A percentile compares a stretch with the other conserved stretches of the same genome.
Conservation (phyloP, 768 basidiomycete species). For the Mycena vulgaris region DNA sequence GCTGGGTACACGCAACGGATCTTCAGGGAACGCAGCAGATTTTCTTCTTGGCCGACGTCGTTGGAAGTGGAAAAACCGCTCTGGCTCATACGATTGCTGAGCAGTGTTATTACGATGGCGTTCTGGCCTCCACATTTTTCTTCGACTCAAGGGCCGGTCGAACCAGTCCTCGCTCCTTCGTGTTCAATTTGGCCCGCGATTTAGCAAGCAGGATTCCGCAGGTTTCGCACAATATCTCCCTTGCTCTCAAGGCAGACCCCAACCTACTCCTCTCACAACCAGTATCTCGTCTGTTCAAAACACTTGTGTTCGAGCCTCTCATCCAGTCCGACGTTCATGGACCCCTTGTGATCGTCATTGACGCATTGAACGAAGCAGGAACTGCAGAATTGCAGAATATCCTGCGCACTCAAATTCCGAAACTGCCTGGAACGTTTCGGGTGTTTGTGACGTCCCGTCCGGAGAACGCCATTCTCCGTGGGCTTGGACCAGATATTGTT, state of each 20-base stretch:
- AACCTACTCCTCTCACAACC: neutral
- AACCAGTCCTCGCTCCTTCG: constrained; percentile 27
- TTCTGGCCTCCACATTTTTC: constrained; percentile 42
- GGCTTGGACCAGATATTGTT: constrained; percentile 14
- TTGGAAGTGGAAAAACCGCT: constrained; percentile 43
- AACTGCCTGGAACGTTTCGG: constrained; percentile 37
- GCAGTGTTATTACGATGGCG: constrained; percentile 23
- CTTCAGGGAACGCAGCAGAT: constrained; percentile 25
- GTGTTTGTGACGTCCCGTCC: constrained; percentile 42
- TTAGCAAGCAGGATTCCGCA: neutral
- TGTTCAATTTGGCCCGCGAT: constrained; percentile 2
- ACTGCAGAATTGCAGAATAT: constrained; percentile 35
- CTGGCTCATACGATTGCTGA: constrained; percentile 41
- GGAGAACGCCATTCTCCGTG: constrained; percentile 19
- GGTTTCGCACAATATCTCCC: neutral
- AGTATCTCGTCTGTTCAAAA: neutral
- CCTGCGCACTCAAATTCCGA: constrained; percentile 36
- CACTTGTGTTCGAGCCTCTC: neutral
- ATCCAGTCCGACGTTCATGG: neutral
- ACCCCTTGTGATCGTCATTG: constrained; percentile 36
- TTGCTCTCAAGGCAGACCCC: neutral
- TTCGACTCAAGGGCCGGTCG: constrained; percentile 38
- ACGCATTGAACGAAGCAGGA: constrained; percentile 44
- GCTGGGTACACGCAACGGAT: neutral
- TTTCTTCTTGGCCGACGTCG: constrained; percentile 39